Evolutionary conservation across 495 filamentous ascomycete genomes (phyloP).

Genomic region (Aspergillus conjunctus): DNA sequence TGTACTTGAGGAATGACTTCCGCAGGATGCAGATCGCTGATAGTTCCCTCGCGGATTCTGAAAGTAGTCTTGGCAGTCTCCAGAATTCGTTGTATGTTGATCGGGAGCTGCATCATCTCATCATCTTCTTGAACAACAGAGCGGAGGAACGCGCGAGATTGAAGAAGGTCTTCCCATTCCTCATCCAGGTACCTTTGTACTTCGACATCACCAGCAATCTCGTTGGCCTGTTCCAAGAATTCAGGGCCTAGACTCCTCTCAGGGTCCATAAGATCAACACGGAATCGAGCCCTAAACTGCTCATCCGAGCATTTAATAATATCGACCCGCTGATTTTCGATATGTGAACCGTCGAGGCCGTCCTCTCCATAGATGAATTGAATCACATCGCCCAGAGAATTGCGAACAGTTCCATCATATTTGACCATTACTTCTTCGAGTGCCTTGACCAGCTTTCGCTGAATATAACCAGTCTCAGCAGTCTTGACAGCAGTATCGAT

Average conservation of each 20-base stretch:
- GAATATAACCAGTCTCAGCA: conserved; percentile 98
- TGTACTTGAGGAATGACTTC: conserved; percentile 84
- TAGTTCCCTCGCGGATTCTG: conserved; percentile 77
- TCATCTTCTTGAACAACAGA: conserved; percentile 67
- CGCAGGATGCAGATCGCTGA: conserved; percentile 88
- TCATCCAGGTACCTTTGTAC: conserved; percentile 84
- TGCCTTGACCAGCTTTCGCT: conserved; percentile 96
- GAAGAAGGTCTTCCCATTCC: conserved; percentile 78
- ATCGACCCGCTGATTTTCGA: conserved; percentile 89
- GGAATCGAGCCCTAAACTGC: conserved; percentile 76
- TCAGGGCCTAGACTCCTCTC: conserved; percentile 63
- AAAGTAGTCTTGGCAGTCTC: conserved; percentile 87
- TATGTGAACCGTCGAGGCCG: conserved; percentile 84
- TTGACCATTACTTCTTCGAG: conserved; percentile 97
- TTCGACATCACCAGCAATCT: conserved; percentile 81
- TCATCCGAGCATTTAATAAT: conserved; percentile 73
- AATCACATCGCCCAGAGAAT: conserved; percentile 94
- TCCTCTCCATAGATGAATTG: conserved; percentile 99
- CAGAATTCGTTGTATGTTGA: conserved; percentile 89
- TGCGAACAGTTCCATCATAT: conserved; percentile 96
- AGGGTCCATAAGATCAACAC: conserved; percentile 93
- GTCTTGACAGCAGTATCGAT: conserved; percentile 99
- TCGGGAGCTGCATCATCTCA: conserved; percentile 82
- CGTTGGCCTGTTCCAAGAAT: conserved; percentile 80
- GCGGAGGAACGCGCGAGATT: conserved; percentile 76